Conservation (phyloP, 345 rosid species). For the Lenwebbia sp. region DNA sequence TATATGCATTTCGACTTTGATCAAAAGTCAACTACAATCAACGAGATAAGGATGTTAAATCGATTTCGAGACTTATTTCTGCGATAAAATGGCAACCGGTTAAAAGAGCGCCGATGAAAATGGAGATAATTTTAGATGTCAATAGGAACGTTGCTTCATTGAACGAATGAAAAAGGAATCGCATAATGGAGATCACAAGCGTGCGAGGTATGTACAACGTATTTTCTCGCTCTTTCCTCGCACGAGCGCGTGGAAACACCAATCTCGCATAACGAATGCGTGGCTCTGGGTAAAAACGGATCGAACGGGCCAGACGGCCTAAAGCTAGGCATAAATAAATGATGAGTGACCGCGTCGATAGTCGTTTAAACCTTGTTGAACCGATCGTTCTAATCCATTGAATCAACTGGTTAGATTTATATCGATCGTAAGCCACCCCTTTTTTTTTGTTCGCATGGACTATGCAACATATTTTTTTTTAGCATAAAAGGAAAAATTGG, state of each 20-base stretch:
- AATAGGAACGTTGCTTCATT: too few relatives aligned
- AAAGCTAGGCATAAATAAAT: too few relatives aligned
- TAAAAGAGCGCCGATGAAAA: not conserved
- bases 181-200: too few relatives aligned
- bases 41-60: not conserved
- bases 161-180: not conserved
- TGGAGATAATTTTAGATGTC: not conserved
- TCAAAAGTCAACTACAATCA: not conserved
- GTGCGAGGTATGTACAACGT: too few relatives aligned
- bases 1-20: not conserved
- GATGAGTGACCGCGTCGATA: accelerated
- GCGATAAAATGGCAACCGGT: not conserved
- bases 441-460: too few relatives aligned
- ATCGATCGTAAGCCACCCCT: not conserved
- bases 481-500: not conserved
- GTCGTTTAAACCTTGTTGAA: too few relatives aligned
- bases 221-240: too few relatives aligned
- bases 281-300: not conserved
- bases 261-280: too few relatives aligned
- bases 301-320: not conserved
- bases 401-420: not conserved
- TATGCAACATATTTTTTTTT: too few relatives aligned
- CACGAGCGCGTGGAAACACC: too few relatives aligned
- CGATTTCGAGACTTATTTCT: not conserved
- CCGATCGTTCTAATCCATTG: too few relatives aligned